Base-by-base conservation (phyloP, 768 basidiomycete genomes). In the Ramaria rubella region DNA sequence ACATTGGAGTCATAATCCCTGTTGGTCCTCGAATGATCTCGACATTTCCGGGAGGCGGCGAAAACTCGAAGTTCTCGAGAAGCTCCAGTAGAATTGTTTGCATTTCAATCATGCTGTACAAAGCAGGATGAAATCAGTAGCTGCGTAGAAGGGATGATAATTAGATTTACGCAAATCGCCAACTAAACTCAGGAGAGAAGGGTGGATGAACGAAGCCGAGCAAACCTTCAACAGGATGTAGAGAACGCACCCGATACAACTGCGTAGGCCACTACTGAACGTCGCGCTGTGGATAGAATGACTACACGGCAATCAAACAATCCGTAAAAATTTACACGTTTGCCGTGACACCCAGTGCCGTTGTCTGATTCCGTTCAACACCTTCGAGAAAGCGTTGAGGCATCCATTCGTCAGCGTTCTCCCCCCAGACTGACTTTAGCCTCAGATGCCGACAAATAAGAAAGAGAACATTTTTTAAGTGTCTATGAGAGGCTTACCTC, bases 31-130 rank as follows among this genome's bases (percentile, higher is more conserved):
- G 64, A 15, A 65, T 44, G 34, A 73, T 68, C 42, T 65, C 64
- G 0, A 67, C 62, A 49, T 66, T 68, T 29, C 67, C 66, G 4
- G 59, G 59, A 0, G 72, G 70, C 29, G 72, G 62, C 26, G 63
- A 44, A 46, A 69, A 71, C 44, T 69, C 64, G 55, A 74, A 74
- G 46, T 68, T 67, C 58, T 70, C 69, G 23, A 74, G 57, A 26
- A 74, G 67, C 38, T 71, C 68, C 17, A 67, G 63, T 14, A 69
- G 60, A 38, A 73, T 63, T 3, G 66, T 65, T 52, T 72, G 71
- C 62, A 69, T 66, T 53, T 74, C 72, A 23, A 70, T 63, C 15
- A 71, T 61, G 48, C 60, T 69, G 30, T 27, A 17, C 11, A 12
- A 45, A 44, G 12, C 38, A 17, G 31, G 17, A 34, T n/a, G 24